Percentiles rank a stretch among this genome's conserved stretches.
Conservation (phyloP, 768 basidiomycete species). For the Mycena belliarum region DNA sequence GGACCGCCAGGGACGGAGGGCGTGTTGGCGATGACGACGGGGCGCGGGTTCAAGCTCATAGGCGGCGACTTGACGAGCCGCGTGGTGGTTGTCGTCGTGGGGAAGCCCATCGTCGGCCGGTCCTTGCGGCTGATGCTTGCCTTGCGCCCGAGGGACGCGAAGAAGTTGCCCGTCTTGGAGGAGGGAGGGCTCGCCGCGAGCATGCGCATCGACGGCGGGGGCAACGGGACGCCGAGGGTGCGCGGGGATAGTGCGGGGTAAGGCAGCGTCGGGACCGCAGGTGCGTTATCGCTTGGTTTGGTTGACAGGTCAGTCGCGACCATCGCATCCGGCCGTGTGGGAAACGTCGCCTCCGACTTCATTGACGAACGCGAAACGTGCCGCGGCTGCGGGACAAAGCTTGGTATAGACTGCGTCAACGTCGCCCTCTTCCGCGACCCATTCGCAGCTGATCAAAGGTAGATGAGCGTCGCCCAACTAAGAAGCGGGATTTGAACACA, state of each 20-base stretch:
- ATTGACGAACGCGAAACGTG: conserved; percentile 73
- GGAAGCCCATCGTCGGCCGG: conserved; percentile 16
- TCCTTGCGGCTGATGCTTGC: conserved; percentile 52
- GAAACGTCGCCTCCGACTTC: conserved; percentile 78
- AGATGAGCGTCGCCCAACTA: conserved; percentile 3
- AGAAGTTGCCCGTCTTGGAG: conserved; percentile 61
- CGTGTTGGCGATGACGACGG: conserved; percentile 31
- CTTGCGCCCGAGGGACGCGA: conserved; percentile 74
- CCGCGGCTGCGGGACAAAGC: conserved; percentile 55
- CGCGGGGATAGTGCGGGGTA: conserved; percentile 50
- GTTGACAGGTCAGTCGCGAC: conserved; percentile 72
- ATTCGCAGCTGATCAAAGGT: conserved; percentile 27
- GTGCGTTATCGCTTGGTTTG: conserved; percentile 46
- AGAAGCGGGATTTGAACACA: conserved; percentile 29
- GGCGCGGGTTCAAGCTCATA: conserved; percentile 20
- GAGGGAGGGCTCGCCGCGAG: conserved; percentile 42
- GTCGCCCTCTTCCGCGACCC: conserved; percentile 28
- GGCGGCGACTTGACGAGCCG: conserved; percentile 39
- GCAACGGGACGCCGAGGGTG: conserved; percentile 10
- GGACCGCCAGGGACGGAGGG: conserved; percentile 76
- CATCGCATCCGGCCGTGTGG: conserved; percentile 75
- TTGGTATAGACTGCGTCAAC: conserved; percentile 39
- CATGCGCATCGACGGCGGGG: conserved; percentile 54
- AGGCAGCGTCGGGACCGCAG: conserved; percentile 65
- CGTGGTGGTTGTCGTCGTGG: conserved; percentile 33